Conservation (phyloP, 108 stramenopile genomes). For the Nitzschia putrida region DNA sequence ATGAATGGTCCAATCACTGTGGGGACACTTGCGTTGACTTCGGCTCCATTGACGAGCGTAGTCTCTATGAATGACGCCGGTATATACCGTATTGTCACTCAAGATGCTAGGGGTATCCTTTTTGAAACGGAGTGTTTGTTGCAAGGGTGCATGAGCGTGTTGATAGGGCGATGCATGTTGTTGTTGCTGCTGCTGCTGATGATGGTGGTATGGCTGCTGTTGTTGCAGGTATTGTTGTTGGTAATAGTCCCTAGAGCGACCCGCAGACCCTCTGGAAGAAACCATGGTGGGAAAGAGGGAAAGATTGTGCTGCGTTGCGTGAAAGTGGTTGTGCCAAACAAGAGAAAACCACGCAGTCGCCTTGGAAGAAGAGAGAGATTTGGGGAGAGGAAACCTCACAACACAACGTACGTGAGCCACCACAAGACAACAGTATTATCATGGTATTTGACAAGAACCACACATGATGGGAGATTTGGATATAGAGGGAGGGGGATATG, state of each 20-base stretch:
- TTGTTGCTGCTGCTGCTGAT: background rate
- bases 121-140: no score
- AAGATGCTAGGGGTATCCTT: background rate
- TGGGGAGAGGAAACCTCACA: background rate
- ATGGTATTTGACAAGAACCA: no score
- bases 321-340: background rate
- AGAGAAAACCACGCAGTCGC: background rate
- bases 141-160: no score
- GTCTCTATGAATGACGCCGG: background rate
- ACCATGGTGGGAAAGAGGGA: no score
- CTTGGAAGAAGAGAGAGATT: slow-evolving; percentile 1
- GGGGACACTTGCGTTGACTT: slow-evolving; percentile 11
- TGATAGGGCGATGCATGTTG: no score
- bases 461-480: no score
- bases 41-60: slow-evolving; percentile 13
- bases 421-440: no score
- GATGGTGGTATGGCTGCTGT: background rate
- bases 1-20: slow-evolving; percentile 29
- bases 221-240: background rate
- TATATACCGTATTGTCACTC: background rate
- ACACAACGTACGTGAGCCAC: background rate
- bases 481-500: no score
- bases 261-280: no score
- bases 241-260: no score
- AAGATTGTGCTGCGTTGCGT: no score